Conservation (phyloP, 805 yeast genomes). For the Kodamaea laetipori region DNA sequence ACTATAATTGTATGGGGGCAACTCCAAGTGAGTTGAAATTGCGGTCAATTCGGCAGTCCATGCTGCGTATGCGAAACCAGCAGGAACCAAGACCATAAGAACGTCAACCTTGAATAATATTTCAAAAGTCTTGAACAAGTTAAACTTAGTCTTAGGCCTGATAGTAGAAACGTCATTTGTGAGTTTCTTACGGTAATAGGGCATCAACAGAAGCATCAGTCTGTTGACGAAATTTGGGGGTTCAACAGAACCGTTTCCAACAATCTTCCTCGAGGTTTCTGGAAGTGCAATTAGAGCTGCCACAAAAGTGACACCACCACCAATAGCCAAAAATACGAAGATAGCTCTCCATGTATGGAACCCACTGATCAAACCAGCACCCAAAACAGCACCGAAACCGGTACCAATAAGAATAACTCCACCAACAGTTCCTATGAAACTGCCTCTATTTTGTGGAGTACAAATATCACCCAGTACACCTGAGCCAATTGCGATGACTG, state of each 20-base stretch:
- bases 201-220: constrained; percentile 45
- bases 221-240: constrained; percentile 47
- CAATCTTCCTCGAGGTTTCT: constrained; percentile 71
- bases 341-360: constrained; percentile 65
- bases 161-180: constrained; percentile 16
- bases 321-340: constrained; percentile 73
- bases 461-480: constrained; percentile 80
- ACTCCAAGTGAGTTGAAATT: constrained; percentile 53
- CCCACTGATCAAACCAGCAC: constrained; percentile 43
- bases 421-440: constrained; percentile 61
- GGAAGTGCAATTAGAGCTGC: constrained; percentile 47
- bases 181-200: constrained; percentile 11
- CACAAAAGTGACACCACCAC: constrained; percentile 50
- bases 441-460: constrained; percentile 67
- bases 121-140: constrained; percentile 35
- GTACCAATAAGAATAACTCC: constrained; percentile 75
- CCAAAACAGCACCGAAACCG: constrained; percentile 73
- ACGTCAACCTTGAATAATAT: constrained; percentile 49
- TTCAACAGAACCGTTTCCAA: constrained; percentile 70
- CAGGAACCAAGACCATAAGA: constrained; percentile 51
- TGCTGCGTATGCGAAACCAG: constrained; percentile 62
- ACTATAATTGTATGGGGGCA: constrained; percentile 50
- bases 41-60: constrained; percentile 75
- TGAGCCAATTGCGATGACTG: constrained; percentile 67
- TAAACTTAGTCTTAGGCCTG: constrained; percentile 4